Percentiles rank a stretch among this genome's conserved stretches.
These are phyloP conservation scores for Talaromyces thailandensis DNA, from an alignment of 495 filamentous ascomycete genomes.

Conservation along the genomic window DNA sequence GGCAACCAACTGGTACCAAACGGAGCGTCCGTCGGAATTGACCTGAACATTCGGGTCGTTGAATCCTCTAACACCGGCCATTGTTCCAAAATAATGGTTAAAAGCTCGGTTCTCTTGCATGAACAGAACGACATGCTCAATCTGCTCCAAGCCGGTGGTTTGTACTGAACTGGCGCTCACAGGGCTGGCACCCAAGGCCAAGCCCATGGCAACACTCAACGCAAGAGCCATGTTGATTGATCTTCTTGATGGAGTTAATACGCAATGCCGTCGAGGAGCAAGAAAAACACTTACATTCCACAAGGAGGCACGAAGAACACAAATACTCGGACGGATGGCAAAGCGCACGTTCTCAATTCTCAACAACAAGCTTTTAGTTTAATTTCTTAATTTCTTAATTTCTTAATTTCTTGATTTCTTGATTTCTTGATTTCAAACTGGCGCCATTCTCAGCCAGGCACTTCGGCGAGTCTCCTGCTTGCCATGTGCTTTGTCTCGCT, in stretches of 20 bases:
- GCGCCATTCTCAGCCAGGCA: background rate
- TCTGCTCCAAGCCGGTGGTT: conserved; percentile 35
- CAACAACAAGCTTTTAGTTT: background rate
- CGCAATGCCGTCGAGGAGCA: background rate
- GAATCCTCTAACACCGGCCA: conserved; percentile 49
- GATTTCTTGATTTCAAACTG: background rate
- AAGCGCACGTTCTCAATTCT: background rate
- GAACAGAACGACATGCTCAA: conserved; percentile 50
- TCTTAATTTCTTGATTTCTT: background rate
- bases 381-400: background rate
- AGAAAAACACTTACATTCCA: background rate
- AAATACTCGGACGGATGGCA: background rate
- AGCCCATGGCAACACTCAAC: conserved; percentile 10
- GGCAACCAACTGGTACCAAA: conserved; percentile 40
- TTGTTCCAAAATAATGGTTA: conserved; percentile 43
- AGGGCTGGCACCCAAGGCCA: conserved; percentile 14
- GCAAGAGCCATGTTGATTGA: conserved; percentile 12
- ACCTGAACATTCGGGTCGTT: conserved; percentile 49
- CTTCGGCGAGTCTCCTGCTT: background rate
- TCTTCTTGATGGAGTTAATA: background rate
- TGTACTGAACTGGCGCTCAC: conserved; percentile 14
- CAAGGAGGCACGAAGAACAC: background rate
- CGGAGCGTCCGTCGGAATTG: conserved; percentile 30
- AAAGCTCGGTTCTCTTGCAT: conserved; percentile 46
- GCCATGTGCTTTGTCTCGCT: background rate